Percentiles rank a stretch among this genome's conserved stretches.
These are phyloP conservation scores for Periconia digitata DNA, from an alignment of 2,329 filamentous ascomycete species.

Conservation along the genomic window DNA sequence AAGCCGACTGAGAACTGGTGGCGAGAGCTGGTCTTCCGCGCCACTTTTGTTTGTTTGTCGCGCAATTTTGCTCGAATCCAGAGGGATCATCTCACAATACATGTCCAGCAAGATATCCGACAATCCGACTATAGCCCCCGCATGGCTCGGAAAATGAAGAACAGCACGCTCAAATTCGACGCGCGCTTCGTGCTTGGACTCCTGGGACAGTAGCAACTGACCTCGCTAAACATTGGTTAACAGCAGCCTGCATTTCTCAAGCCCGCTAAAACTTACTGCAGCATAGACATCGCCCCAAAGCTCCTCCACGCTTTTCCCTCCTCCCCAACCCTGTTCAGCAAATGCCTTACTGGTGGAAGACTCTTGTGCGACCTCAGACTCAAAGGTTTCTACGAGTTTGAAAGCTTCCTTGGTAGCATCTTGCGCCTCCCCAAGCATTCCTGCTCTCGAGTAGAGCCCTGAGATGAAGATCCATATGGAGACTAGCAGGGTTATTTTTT, in stretches of 20 bases:
- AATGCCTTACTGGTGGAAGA: constrained; percentile 64
- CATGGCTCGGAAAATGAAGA: constrained; percentile 76
- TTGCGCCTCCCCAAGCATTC: constrained; percentile 75
- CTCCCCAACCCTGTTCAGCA: constrained; percentile 71
- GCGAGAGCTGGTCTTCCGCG: constrained; percentile 48
- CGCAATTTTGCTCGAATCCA: constrained; percentile 50
- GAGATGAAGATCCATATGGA: constrained; percentile 90
- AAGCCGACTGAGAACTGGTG: constrained; percentile 78
- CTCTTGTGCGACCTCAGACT: constrained; percentile 65
- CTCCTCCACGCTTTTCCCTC: constrained; percentile 78
- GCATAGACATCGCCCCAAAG: constrained; percentile 81
- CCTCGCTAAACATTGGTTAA: constrained; percentile 57
- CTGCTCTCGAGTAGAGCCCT: constrained; percentile 81
- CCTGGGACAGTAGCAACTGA: constrained; percentile 64
- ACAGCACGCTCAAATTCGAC: constrained; percentile 81
- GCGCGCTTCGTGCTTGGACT: constrained; percentile 68
- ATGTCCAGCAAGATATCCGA: constrained; percentile 85
- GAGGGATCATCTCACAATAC: constrained; percentile 64
- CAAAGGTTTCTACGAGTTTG: constrained; percentile 71
- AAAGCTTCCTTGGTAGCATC: constrained; percentile 80
- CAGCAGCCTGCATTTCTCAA: constrained; percentile 4
- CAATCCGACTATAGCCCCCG: constrained; percentile 76
- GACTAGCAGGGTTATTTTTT: constrained; percentile 63
- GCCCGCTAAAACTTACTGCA: constrained; percentile 61
- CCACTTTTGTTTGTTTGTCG: constrained; percentile 55